Evolutionary conservation across 2,329 filamentous ascomycete genomes (phyloP).

Genomic region (Xylariaceae sp.): DNA sequence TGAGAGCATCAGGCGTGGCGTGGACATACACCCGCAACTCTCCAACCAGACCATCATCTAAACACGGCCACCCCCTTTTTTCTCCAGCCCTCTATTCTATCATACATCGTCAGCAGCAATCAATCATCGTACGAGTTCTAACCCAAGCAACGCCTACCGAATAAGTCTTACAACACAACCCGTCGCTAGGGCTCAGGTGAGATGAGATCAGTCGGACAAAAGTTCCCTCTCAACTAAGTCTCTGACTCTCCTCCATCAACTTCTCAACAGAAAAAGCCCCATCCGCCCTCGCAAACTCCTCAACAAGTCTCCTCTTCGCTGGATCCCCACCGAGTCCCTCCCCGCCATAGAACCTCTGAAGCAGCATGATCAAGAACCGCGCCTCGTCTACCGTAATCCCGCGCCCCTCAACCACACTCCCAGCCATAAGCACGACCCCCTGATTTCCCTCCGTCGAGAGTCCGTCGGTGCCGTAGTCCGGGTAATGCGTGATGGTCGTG

Average conservation of each 20-base stretch:
- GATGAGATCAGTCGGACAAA: neutral
- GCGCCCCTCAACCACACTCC: slow-evolving; percentile 66
- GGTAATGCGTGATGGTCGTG: slow-evolving; percentile 88
- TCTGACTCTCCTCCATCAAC: slow-evolving; percentile 84
- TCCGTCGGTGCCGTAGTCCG: slow-evolving; percentile 46
- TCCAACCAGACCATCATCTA: neutral
- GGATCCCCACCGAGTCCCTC: slow-evolving; percentile 51
- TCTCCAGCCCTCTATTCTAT: neutral
- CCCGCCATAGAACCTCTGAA: slow-evolving; percentile 84
- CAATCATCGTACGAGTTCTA: too few relatives aligned
- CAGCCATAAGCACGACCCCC: slow-evolving; percentile 80
- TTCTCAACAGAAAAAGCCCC: slow-evolving; percentile 73
- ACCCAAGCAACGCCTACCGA: neutral
- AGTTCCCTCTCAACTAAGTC: slow-evolving; percentile 45
- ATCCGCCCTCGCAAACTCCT: slow-evolving; percentile 78
- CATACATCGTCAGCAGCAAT: neutral
- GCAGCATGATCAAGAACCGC: slow-evolving; percentile 83
- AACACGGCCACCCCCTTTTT: neutral
- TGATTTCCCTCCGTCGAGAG: slow-evolving; percentile 55
- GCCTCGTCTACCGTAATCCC: slow-evolving; percentile 76
- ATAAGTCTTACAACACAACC: neutral
- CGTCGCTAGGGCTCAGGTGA: neutral
- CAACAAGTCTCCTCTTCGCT: slow-evolving; percentile 64
- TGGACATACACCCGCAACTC: neutral
- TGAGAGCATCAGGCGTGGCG: neutral